Evolutionary conservation across 2,329 filamentous ascomycete species (phyloP).

Genomic region (Aspergillus pseudotamarii): DNA sequence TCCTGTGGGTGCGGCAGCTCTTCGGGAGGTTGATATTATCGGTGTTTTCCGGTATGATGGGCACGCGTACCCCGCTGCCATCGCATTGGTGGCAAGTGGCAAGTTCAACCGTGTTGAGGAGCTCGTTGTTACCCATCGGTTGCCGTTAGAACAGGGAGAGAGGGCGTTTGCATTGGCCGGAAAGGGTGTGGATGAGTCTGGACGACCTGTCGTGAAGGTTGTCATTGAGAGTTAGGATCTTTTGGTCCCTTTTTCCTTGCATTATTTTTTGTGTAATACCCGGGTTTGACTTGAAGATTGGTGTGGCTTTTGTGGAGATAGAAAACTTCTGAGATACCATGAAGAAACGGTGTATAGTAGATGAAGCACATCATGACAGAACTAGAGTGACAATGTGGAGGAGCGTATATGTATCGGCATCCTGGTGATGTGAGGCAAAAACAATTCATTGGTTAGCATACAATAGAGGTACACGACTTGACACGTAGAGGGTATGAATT

Average conservation of each 20-base stretch:
- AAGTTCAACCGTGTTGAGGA: slow-evolving; percentile 52
- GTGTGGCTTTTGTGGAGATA: neutral
- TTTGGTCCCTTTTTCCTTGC: neutral
- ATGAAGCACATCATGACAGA: neutral
- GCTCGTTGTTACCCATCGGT: slow-evolving; percentile 57
- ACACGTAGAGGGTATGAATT: neutral
- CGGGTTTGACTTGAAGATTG: neutral
- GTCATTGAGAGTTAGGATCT: slow-evolving; percentile 41
- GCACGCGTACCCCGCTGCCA: slow-evolving; percentile 57
- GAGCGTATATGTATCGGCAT: neutral
- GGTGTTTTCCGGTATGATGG: slow-evolving; percentile 60
- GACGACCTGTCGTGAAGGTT: slow-evolving; percentile 58
- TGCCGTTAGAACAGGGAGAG: slow-evolving; percentile 51
- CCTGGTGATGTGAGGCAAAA: slow-evolving; percentile 8
- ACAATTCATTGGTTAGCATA: neutral
- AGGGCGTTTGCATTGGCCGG: slow-evolving; percentile 56
- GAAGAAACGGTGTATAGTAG: slow-evolving; percentile 4
- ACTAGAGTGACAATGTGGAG: neutral
- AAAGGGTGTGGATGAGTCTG: slow-evolving; percentile 54
- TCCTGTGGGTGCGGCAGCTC: slow-evolving; percentile 56
- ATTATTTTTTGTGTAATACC: neutral
- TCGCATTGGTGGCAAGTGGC: slow-evolving; percentile 55
- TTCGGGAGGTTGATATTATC: slow-evolving; percentile 60
- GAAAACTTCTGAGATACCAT: neutral
- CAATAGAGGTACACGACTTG: neutral